Conservation (phyloP, 2,329 filamentous ascomycete species). For the Bipolaris cookei region DNA sequence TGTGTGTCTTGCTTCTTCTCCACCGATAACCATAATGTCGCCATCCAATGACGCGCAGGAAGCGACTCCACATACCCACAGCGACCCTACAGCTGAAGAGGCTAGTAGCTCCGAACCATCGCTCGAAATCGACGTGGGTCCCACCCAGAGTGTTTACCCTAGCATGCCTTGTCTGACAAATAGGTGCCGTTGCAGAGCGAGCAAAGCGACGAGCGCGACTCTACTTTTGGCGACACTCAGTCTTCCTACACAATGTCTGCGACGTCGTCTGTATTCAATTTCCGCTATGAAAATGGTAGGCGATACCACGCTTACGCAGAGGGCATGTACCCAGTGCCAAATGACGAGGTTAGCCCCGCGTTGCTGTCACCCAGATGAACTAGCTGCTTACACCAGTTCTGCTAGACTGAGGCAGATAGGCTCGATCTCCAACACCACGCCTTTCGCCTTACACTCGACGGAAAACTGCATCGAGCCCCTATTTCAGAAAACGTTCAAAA, state of each 20-base stretch:
- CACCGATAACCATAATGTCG: slow-evolving; percentile 2
- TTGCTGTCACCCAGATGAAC: neutral
- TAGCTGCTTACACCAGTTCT: slow-evolving; percentile 6
- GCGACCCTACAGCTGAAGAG: slow-evolving; percentile 18
- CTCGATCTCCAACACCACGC: slow-evolving; percentile 45
- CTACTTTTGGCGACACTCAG: slow-evolving; percentile 10
- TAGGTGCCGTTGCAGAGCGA: slow-evolving; percentile 12
- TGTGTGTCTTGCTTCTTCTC: neutral
- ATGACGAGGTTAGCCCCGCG: slow-evolving; percentile 37
- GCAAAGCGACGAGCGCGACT: slow-evolving; percentile 38
- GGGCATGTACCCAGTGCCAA: slow-evolving; percentile 41
- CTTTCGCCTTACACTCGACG: slow-evolving; percentile 43
- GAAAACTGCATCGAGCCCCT: slow-evolving; percentile 37
- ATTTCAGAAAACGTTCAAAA: slow-evolving; percentile 36
- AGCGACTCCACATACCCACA: slow-evolving; percentile 4
- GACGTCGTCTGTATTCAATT: slow-evolving; percentile 40
- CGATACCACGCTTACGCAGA: slow-evolving; percentile 43
- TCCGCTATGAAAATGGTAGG: slow-evolving; percentile 40
- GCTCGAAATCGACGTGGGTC: slow-evolving; percentile 38
- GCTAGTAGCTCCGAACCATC: slow-evolving; percentile 34
- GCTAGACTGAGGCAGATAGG: slow-evolving; percentile 37
- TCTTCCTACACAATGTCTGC: slow-evolving; percentile 39
- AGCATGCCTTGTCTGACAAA: slow-evolving; percentile 16
- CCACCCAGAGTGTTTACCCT: slow-evolving; percentile 11
- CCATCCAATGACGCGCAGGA: slow-evolving; percentile 2